A percentile compares a stretch with the other conserved stretches of the same genome.
Conservation (phyloP, 2,329 filamentous ascomycete genomes). For the Ophiognomonia clavigignenti-juglandacearum region DNA sequence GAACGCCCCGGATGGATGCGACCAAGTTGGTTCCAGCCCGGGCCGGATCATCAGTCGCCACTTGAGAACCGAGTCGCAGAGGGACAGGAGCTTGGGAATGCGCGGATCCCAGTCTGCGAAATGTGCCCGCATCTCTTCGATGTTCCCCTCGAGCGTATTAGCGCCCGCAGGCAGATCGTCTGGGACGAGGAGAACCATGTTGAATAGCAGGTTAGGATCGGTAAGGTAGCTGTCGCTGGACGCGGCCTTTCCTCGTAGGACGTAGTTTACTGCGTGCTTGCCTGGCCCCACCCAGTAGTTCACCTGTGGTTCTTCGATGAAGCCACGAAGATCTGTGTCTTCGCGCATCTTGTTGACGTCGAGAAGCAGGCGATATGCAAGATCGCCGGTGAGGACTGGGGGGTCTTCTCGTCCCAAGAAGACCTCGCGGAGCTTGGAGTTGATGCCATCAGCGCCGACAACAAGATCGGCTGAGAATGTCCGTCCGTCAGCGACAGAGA, state of each 20-base stretch:
- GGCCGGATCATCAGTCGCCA: conserved; percentile 56
- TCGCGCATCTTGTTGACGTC: conserved; percentile 38
- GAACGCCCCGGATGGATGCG: conserved; percentile 48
- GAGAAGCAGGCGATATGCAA: conserved; percentile 44
- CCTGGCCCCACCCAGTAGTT: conserved; percentile 49
- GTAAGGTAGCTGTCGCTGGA: conserved; percentile 1
- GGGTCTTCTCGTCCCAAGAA: conserved; percentile 39
- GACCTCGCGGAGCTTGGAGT: conserved; percentile 37
- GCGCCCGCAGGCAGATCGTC: conserved; percentile 42
- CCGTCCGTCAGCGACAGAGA: conserved; percentile 32
- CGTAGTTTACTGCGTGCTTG: conserved; percentile 48
- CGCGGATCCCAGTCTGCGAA: conserved; percentile 55
- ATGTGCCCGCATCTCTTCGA: conserved; percentile 41
- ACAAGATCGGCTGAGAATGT: conserved; percentile 36
- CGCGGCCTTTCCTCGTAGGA: conserved; percentile 31
- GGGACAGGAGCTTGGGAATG: conserved; percentile 49
- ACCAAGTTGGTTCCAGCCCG: conserved; percentile 48
- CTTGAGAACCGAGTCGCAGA: conserved; percentile 55
- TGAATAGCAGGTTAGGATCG: conserved; percentile 36
- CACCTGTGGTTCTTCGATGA: conserved; percentile 43
- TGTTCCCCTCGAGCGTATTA: conserved; percentile 41
- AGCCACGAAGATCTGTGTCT: conserved; percentile 38
- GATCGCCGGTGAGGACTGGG: conserved; percentile 43
- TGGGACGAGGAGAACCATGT: conserved; percentile 46
- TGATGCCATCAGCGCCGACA: conserved; percentile 44